Percentiles rank a stretch among this genome's conserved stretches.
Evolutionary conservation across 768 basidiomycete genomes (phyloP).

Genomic region (Podaxis sp.): DNA sequence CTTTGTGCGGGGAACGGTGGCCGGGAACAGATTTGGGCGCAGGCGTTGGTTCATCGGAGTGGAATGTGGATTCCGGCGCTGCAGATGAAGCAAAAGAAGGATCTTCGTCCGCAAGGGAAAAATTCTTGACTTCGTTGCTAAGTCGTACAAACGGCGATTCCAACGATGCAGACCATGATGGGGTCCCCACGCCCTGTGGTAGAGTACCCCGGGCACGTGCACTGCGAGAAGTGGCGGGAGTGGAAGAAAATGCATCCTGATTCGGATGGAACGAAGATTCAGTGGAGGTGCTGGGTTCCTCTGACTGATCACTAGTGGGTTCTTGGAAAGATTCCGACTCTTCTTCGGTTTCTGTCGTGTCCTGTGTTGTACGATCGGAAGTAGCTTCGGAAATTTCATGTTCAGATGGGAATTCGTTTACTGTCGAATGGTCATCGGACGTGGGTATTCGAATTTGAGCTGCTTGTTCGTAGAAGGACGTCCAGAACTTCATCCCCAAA

Average conservation of each 20-base stretch:
- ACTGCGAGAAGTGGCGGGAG: slow-evolving; percentile 58
- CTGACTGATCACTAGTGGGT: slow-evolving; percentile 19
- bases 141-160: slow-evolving; percentile 74
- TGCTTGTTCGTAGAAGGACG: slow-evolving; percentile 92
- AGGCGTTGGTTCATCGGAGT: slow-evolving; percentile 11
- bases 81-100: slow-evolving; percentile 19
- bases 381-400: slow-evolving; percentile 30
- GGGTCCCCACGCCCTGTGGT: slow-evolving; percentile 41
- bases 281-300: slow-evolving; percentile 48
- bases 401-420: slow-evolving; percentile 49
- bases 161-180: slow-evolving; percentile 73
- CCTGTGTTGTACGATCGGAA: slow-evolving; percentile 1
- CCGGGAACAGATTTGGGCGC: slow-evolving; percentile 23
- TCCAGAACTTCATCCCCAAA: slow-evolving; percentile 75
- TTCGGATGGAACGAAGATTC: slow-evolving; percentile 77
- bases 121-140: slow-evolving; percentile 58
- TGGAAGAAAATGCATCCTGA: slow-evolving; percentile 74
- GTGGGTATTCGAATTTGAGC: slow-evolving; percentile 84
- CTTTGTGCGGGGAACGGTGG: slow-evolving; percentile 34
- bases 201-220: slow-evolving; percentile 39
- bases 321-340: slow-evolving; percentile 25
- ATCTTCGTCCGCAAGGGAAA: slow-evolving; percentile 43
- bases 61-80: slow-evolving; percentile 20
- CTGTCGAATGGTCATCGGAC: slow-evolving; percentile 64
- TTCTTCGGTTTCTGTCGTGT: slow-evolving; percentile 24